Percentiles rank a stretch among this genome's conserved stretches.
Conservation (phyloP, 2,329 filamentous ascomycete species). For the Didymosphaeria variabile region DNA sequence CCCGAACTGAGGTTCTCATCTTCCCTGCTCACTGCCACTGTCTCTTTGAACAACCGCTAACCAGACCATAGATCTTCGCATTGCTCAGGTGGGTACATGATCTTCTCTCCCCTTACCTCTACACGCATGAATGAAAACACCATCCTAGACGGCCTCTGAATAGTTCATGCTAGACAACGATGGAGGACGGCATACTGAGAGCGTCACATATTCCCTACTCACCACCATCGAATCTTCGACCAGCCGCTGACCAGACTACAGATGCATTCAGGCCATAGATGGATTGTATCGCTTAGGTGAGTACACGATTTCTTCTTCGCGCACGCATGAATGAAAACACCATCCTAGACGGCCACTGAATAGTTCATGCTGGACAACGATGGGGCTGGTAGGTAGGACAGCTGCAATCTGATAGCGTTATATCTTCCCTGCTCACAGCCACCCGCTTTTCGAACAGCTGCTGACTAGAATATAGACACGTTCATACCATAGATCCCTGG, state of each 20-base stretch:
- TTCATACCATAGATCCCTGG: too few species aligned
- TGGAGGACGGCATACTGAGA: neutral
- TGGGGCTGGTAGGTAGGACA: conserved; percentile 4
- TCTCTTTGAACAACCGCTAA: neutral
- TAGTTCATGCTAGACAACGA: conserved; percentile 11
- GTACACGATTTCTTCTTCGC: neutral
- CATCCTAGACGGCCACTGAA: conserved; percentile 8
- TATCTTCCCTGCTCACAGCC: too few species aligned
- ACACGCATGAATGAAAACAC: conserved; percentile 6
- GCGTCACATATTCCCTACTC: too few species aligned
- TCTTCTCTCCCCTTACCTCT: too few species aligned
- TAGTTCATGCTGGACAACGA: conserved; percentile 13
- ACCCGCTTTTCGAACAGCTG: neutral
- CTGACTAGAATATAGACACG: neutral
- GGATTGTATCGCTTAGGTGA: neutral
- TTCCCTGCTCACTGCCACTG: too few species aligned
- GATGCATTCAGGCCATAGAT: neutral
- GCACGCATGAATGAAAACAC: conserved; percentile 7
- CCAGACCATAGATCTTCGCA: neutral
- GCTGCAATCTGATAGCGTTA: neutral
- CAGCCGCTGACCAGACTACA: neutral
- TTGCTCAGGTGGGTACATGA: neutral
- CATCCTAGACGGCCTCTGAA: conserved; percentile 7
- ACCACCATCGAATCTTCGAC: neutral
- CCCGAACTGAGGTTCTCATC: neutral